Conservation (phyloP, 148 eudicot genomes). For the Arbutus unedo region DNA sequence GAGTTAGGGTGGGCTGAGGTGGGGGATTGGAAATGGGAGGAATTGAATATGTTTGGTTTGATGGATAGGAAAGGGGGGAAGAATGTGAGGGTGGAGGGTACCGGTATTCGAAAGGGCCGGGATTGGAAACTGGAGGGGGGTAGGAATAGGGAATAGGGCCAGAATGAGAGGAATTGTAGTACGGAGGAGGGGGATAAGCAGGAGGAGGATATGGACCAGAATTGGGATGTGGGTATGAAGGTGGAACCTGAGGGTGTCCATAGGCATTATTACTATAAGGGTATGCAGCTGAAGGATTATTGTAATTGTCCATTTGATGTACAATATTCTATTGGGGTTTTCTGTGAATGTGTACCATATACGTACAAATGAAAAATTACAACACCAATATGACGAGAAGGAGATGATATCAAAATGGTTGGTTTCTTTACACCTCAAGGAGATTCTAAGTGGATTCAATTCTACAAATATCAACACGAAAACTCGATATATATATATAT, state of each 20-base stretch:
- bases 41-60: conserved; percentile 16
- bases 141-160: conserved; percentile 27
- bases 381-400: background rate
- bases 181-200: conserved; percentile 27
- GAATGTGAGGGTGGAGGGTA: conserved; percentile 33
- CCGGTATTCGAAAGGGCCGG: conserved; percentile 15
- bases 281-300: background rate
- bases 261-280: background rate
- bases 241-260: conserved; percentile 23
- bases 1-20: conserved; percentile 34
- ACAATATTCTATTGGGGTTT: background rate
- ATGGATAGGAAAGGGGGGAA: conserved; percentile 18
- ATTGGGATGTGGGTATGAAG: conserved; percentile 24
- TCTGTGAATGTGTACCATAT: background rate
- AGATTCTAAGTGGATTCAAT: conserved; percentile 1
- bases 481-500: too few species aligned
- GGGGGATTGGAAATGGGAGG: conserved; percentile 25
- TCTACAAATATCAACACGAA: background rate
- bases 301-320: conserved; percentile 16
- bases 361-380: background rate
- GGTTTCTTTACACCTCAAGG: background rate
- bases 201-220: conserved; percentile 33
- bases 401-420: background rate
- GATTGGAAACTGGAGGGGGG: conserved; percentile 26
- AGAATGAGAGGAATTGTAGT: conserved; percentile 21